Evolutionary conservation across 108 stramenopile species (phyloP), one percentile per base, ranked within the genome.

Genomic region (Skeletonema menzelii): DNA sequence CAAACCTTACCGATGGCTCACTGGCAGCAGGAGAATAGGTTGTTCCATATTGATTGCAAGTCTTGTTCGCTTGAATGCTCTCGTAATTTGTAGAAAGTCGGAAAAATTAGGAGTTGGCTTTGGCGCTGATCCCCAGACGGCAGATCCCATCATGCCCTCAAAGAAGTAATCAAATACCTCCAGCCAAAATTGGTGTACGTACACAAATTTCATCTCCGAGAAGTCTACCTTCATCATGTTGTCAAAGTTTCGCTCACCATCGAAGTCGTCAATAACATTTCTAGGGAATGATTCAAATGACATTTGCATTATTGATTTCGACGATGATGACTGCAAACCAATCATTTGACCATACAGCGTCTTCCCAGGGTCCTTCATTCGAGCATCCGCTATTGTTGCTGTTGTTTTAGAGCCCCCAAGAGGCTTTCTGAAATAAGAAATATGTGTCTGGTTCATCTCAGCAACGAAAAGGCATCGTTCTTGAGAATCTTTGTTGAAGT

Each of bases 141-240:
- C 90, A 69, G 73, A 73, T 0, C 90, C 93, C 17, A 91, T 57
- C 17, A 94, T 77, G 14, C 88, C 93, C 53, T 88, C 82, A 65
- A 91, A 94, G 67, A 90, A 91, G 56, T 91, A 94, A 62, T 94
- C 93, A 24, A 88, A 73, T 6, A 94, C 79, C 64, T 94, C 93
- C 26, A 90, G 82, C 90, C 87, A 89, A 3, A 94, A 72, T 57
- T 94, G 93, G 60, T 90, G 81, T 2, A 91, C 62, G 34, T 83
- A 87, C 1, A 94, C 93, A 78, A 94, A 89, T 53, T 82, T 73
- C 88, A 91, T 91, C 14, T 86, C 84, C 35, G 82, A 84, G 47
- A 94, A 82, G 8, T 70, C 56, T 4, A 88, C 72, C 37, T 57
- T 59, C 26, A 94, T 56, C 42, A 49, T 61, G 49, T 57, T 56